These are phyloP conservation scores for Pythium guiyangense DNA, from an alignment of 352 stramenopile species.

Conservation along the genomic window DNA sequence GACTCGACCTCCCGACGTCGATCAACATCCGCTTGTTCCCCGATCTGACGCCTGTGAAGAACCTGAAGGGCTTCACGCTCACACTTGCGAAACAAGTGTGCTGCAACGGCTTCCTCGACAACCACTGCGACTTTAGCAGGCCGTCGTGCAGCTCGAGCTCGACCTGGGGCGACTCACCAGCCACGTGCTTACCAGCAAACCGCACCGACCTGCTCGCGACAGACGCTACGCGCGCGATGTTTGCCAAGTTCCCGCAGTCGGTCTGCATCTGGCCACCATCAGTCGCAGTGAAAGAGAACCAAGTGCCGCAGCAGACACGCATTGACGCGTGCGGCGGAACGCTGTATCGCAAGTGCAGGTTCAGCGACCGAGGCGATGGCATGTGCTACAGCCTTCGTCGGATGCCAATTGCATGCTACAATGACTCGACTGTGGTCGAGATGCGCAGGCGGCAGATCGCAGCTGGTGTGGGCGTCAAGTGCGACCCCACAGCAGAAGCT, in stretches of 20 bases:
- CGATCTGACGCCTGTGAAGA: constrained; percentile 3
- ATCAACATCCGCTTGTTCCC: constrained; percentile 4
- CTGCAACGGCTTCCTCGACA: constrained; percentile 15
- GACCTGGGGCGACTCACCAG: neutral
- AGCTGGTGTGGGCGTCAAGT: constrained; percentile 14
- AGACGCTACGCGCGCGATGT: neutral
- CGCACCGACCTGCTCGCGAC: constrained; percentile 6
- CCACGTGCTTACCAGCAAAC: constrained; percentile 4
- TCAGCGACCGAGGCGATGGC: neutral
- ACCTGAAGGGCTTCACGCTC: constrained; percentile 1
- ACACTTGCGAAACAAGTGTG: neutral
- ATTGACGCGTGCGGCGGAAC: constrained; percentile 19
- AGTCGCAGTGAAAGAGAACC: neutral
- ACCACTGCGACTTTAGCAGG: constrained; percentile 8
- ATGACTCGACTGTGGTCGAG: constrained; percentile 13
- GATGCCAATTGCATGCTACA: constrained; percentile 25
- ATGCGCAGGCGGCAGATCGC: constrained; percentile 30
- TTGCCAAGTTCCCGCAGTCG: neutral
- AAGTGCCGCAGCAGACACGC: neutral
- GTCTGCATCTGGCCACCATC: neutral
- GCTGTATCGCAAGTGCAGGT: constrained; percentile 19
- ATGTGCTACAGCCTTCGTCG: constrained; percentile 31
- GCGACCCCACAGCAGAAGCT: constrained; percentile 21
- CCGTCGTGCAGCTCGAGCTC: constrained; percentile 1
- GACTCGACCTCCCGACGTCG: neutral